phyloP scores from a whole-genome alignment of 306 rosid species.

The Trifolium fragiferum region DNA sequence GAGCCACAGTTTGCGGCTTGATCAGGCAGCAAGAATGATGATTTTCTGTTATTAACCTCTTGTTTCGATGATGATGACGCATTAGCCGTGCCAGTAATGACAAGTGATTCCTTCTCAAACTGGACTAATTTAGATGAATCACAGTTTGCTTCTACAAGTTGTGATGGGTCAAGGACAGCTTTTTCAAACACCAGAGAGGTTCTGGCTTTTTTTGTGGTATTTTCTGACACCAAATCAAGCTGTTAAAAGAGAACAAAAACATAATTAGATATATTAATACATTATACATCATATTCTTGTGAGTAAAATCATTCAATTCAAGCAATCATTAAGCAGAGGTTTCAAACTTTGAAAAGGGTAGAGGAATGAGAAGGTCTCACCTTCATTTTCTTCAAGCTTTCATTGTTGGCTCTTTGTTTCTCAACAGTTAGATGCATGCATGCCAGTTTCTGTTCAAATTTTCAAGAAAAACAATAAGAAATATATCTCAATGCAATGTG shows the following conservation, averaged over 20 bases:
- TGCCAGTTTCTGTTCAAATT: conserved; percentile 62
- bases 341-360: neutral
- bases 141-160: conserved; percentile 28
- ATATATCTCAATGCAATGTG: neutral
- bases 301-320: neutral
- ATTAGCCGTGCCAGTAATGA: conserved; percentile 11
- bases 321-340: neutral
- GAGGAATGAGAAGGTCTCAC: conserved; percentile 43
- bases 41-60: conserved; percentile 37
- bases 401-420: conserved; percentile 56
- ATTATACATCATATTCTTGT: no score
- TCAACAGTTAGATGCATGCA: conserved; percentile 54
- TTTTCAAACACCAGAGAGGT: conserved; percentile 22
- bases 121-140: conserved; percentile 27
- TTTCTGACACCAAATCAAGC: conserved; percentile 53
- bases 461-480: conserved; percentile 31
- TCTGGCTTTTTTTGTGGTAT: conserved; percentile 9
- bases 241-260: conserved; percentile 40
- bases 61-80: conserved; percentile 38
- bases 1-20: conserved; percentile 13
- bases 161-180: conserved; percentile 14
- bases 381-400: conserved; percentile 63
- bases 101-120: conserved; percentile 15
- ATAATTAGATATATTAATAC: conserved; percentile 41
- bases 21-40: conserved; percentile 65